These are phyloP conservation scores for Globisporangium nodosum DNA, from an alignment of 352 stramenopile species.

Conservation along the genomic window DNA sequence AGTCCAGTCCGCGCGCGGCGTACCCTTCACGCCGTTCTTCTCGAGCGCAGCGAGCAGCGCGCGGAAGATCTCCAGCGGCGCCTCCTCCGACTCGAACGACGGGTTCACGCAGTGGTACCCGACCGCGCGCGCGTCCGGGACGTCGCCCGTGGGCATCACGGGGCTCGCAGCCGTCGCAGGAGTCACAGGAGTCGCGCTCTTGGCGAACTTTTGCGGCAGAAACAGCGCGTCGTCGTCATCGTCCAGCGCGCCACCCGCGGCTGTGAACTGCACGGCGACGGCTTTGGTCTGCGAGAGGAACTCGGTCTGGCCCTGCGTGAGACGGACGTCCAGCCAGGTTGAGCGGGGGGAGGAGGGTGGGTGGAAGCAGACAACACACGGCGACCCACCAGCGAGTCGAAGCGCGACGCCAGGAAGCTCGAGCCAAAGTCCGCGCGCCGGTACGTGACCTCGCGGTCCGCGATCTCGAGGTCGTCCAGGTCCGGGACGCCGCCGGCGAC, in stretches of 20 bases:
- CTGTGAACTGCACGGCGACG: constrained; percentile 10
- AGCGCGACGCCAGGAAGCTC: constrained; percentile 49
- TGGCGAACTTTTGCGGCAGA: background rate
- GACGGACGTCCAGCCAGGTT: background rate
- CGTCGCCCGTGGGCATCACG: constrained; percentile 34
- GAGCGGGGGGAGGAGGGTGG: background rate
- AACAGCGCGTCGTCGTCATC: constrained; percentile 23
- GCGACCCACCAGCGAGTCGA: constrained; percentile 46
- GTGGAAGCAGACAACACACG: background rate
- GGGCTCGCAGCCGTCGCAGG: background rate
- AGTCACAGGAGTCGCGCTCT: background rate
- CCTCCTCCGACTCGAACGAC: constrained; percentile 64
- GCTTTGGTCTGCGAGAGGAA: constrained; percentile 23
- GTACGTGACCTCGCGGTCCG: constrained; percentile 57
- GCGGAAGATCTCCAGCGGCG: constrained; percentile 35
- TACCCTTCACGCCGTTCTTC: constrained; percentile 43
- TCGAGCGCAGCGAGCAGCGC: constrained; percentile 42
- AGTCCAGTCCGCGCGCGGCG: constrained; percentile 49
- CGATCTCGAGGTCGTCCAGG: constrained; percentile 28
- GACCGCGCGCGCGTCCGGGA: constrained; percentile 42
- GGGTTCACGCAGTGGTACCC: constrained; percentile 63
- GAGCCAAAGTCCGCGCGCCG: constrained; percentile 46
- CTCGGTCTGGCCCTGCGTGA: constrained; percentile 22
- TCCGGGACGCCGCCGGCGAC: constrained; percentile 10
- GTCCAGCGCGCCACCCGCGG: constrained; percentile 16